Base-by-base conservation (phyloP, 2,329 filamentous ascomycete species). In the Colletotrichum destructivum region DNA sequence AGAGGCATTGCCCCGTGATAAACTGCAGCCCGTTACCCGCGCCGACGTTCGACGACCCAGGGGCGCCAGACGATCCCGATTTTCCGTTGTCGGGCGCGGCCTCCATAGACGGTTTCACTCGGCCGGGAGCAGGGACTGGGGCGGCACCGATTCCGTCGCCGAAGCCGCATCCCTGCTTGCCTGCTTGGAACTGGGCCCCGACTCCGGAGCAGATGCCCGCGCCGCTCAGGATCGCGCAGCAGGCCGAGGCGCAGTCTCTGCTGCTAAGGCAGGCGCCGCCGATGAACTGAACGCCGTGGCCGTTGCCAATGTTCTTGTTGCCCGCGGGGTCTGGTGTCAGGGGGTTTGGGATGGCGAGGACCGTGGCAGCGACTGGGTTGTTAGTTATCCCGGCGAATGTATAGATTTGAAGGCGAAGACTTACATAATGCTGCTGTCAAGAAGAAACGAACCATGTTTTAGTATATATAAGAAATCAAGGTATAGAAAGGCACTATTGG, bases 1-100 rank as follows among this genome's bases (percentile, higher is more conserved):
- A 75, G 3, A 77, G 66, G 62, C 80, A 82, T 44, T 80, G 75
- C 1, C 80, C 80, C 4, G 79, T 80, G 70, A 81, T 81, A 74
- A 81, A 81, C 71, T 82, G 80, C 5, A 54, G 57, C 18, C 77
- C 79, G 9, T 72, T 55, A 35, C 78, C 79, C 60, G 79, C 79
- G 49, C 79, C 79, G 35, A 79, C 69, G 62, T 81, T 81, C 66
- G 73, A 60, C 5, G 64, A 69, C 5, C 75, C 75, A 0, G 73
- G 55, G 0, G 63, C 51, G 4, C 64, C 56, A 0, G 60, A 51
- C 8, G 61, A 26, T n/a, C 40, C 66, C 16, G 47, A 18, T 3
- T 23, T n/a, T 57, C 66, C 62, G 5, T 57, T 26, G 4, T 49
- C 65, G 1, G 52, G 56, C 4, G 69, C 44, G n/a, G 49, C 47